Base-by-base conservation (phyloP, 176 grass and related monocot genomes). In the Thinopyrum elongatum region DNA sequence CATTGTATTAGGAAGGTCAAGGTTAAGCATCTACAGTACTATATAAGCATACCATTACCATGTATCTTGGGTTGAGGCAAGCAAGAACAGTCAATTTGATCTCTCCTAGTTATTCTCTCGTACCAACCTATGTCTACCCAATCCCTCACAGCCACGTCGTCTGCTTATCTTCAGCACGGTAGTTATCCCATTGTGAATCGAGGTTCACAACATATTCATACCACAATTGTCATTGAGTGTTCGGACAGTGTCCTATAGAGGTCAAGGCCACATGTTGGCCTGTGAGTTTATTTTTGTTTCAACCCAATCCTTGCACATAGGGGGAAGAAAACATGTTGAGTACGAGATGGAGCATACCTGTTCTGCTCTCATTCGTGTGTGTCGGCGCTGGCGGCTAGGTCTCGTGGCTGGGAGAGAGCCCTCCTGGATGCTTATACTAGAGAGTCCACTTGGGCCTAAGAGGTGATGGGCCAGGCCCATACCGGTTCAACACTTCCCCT, bases 291-390 rank as follows among this genome's bases (percentile, higher is more conserved):
- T 23, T 60, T 57, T 49, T n/a, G 5, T 10, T 33, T 49, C 36
- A 78, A 74, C 38, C 60, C 31, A 76, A 36, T 31, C 75, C 51
- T 78, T 67, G 62, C 10, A 81, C 22, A 67, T 46, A 66, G 62
- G 22, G 25, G 28, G 65, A 66, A 46, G 61, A 67, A 61, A 44
- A 81, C 15, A 46, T 31, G 30, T 31, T 31, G 30, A 31, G 30
- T 31, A 31, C 30, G 30, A 31, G 30, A 31, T 31, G 30, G 30
- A 3, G 30, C 30, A 31, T 31, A 31, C 30, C 30, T 31, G 30
- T 3, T 31, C 30, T 31, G 30, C 30, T 31, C 30, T 31, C 30
- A 3, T 31, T 31, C 30, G 30, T 31, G 30, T 31, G 30, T 31
- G 30, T 31, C 3, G 30, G 30, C 3, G 30, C 30, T 31, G 30